These are phyloP conservation scores for Tricholoma sp. DNA, from an alignment of 768 basidiomycete genomes.

Conservation along the genomic window DNA sequence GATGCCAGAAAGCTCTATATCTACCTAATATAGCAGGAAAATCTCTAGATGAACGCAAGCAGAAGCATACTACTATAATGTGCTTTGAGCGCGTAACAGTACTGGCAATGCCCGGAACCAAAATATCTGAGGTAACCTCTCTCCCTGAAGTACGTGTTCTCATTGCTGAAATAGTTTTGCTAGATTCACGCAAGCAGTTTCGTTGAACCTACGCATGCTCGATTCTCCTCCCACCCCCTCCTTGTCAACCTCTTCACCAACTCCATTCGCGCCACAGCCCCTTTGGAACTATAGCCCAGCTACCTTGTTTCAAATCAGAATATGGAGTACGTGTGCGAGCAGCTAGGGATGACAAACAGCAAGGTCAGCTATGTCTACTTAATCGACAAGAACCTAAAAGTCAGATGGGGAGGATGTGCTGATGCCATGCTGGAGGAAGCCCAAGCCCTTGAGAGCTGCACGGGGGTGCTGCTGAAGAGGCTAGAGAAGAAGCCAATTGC, in stretches of 20 bases:
- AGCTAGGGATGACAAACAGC: conserved; percentile 84
- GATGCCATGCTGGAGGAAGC: conserved; percentile 76
- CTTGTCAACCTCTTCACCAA: conserved; percentile 83
- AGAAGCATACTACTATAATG: too few relatives aligned
- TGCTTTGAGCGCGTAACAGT: too few relatives aligned
- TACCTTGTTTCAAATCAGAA: conserved; percentile 82
- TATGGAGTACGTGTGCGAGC: conserved; percentile 80
- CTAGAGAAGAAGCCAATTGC: conserved; percentile 27
- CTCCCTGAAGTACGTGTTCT: conserved; percentile 1
- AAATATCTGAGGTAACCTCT: conserved; percentile 75
- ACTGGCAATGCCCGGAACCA: conserved; percentile 77
- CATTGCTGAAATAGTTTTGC: background rate
- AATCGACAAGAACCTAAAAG: conserved; percentile 76
- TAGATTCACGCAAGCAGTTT: conserved; percentile 82
- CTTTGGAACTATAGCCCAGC: conserved; percentile 55
- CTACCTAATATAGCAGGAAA: conserved; percentile 84
- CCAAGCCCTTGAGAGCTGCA: conserved; percentile 61
- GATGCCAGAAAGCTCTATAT: conserved; percentile 80
- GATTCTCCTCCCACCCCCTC: conserved; percentile 47
- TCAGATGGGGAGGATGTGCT: conserved; percentile 92
- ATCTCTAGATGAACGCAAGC: conserved; percentile 47
- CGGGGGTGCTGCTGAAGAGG: conserved; percentile 63
- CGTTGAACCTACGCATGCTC: conserved; percentile 46
- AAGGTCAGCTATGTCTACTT: conserved; percentile 91
- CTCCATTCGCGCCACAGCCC: conserved; percentile 63